A percentile compares a stretch with the other conserved stretches of the same genome.
Evolutionary conservation across 1,284 basidiomycete genomes (phyloP).

Genomic region (Chondrostereum purpureum): DNA sequence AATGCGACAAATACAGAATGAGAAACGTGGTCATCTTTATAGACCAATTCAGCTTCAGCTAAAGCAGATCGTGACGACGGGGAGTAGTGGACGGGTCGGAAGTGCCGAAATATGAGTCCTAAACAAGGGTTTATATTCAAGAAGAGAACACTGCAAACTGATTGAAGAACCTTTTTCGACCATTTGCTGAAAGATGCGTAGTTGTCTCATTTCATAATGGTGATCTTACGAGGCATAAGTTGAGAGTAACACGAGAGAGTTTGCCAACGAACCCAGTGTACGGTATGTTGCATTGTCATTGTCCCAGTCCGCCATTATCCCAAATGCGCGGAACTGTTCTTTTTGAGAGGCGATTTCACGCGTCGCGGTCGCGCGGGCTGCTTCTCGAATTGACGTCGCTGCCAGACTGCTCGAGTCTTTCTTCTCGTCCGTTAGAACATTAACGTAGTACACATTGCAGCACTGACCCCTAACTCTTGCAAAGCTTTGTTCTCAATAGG

Average conservation of each 20-base stretch:
- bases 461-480: constrained; percentile 61
- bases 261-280: constrained; percentile 61
- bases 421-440: constrained; percentile 18
- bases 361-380: constrained; percentile 71
- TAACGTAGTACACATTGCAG: constrained; percentile 2
- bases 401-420: constrained; percentile 50
- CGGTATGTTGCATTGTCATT: constrained; percentile 71
- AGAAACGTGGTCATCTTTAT: constrained; percentile 85
- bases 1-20: constrained; percentile 87
- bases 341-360: constrained; percentile 76
- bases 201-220: constrained; percentile 84
- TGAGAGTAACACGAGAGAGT: constrained; percentile 2
- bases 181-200: constrained; percentile 85
- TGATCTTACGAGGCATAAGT: constrained; percentile 50
- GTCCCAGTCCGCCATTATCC: constrained; percentile 91
- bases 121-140: not conserved
- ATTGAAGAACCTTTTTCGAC: constrained; percentile 80
- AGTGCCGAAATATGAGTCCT: constrained; percentile 80
- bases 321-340: constrained; percentile 76
- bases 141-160: constrained; percentile 8
- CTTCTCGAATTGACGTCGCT: constrained; percentile 60
- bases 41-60: constrained; percentile 92
- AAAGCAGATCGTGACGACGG: constrained; percentile 92
- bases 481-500: constrained; percentile 95
- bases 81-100: constrained; percentile 92